phyloP scores from a whole-genome alignment of 768 basidiomycete species.

The Rhizopogon salebrosus region DNA sequence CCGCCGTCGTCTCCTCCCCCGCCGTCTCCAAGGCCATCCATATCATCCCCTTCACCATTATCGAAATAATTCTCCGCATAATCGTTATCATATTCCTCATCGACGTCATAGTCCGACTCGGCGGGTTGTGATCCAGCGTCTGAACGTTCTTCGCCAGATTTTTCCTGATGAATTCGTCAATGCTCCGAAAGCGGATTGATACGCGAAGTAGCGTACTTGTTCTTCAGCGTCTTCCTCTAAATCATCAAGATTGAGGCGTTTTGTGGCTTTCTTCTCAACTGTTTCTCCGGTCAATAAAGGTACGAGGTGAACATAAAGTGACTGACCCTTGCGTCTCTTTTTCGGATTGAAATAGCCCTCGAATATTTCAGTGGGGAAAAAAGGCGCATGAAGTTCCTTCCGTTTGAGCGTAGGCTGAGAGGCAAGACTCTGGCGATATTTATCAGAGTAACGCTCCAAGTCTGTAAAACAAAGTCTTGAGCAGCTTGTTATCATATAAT shows the following conservation, averaged over 20 bases:
- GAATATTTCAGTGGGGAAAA: constrained; percentile 74
- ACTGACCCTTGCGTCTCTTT: constrained; percentile 51
- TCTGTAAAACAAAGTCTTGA: constrained; percentile 37
- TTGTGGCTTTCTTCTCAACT: constrained; percentile 32
- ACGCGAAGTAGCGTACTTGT: constrained; percentile 28
- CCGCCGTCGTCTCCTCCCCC: constrained; percentile 63
- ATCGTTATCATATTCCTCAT: constrained; percentile 89
- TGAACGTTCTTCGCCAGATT: constrained; percentile 66
- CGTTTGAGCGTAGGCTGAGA: constrained; percentile 65
- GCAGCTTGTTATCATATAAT: not conserved
- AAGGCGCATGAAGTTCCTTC: constrained; percentile 65
- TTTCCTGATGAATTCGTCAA: constrained; percentile 39
- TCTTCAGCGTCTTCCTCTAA: constrained; percentile 63
- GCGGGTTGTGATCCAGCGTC: constrained; percentile 60
- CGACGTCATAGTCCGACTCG: constrained; percentile 78
- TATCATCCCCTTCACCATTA: constrained; percentile 79
- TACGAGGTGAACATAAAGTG: not conserved
- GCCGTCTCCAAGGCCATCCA: constrained; percentile 71
- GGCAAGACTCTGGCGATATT: constrained; percentile 60
- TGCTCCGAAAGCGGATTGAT: too few species aligned
- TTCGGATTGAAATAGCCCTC: constrained; percentile 77
- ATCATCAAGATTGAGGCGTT: constrained; percentile 60
- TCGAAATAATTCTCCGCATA: constrained; percentile 91
- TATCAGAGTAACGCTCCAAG: constrained; percentile 78
- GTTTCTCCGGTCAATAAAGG: not conserved